phyloP scores from a whole-genome alignment of 2,329 filamentous ascomycete species.

The Corynespora cassiicola region DNA sequence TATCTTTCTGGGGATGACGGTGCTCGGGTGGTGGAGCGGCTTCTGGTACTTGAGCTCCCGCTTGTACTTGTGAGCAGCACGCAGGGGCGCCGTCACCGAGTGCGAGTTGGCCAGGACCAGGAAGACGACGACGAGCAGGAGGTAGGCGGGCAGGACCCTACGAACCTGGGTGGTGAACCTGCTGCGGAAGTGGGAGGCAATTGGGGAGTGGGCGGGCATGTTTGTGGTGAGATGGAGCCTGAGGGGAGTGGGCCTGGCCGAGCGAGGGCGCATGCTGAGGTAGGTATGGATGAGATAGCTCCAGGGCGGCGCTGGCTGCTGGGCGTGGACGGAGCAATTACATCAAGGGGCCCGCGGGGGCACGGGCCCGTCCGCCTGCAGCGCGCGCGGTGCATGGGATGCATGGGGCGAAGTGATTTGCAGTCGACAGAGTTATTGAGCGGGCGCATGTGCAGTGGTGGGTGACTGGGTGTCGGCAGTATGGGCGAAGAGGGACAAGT shows the following conservation, averaged over 20 bases:
- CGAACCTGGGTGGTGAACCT: slow-evolving; percentile 41
- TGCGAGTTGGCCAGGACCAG: slow-evolving; percentile 41
- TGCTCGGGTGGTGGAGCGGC: slow-evolving; percentile 29
- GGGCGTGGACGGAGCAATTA: too few relatives aligned
- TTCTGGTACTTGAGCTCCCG: slow-evolving; percentile 43
- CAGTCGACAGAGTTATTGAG: too few relatives aligned
- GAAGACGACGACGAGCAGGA: slow-evolving; percentile 35
- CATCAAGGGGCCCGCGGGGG: slow-evolving; percentile 22
- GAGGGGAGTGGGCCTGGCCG: slow-evolving; percentile 37
- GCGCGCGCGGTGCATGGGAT: too few relatives aligned
- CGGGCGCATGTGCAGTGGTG: slow-evolving; percentile 17
- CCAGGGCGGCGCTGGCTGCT: too few relatives aligned
- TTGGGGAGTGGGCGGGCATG: slow-evolving; percentile 42
- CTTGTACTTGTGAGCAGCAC: slow-evolving; percentile 40
- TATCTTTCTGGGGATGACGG: slow-evolving; percentile 68
- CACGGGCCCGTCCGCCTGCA: too few relatives aligned
- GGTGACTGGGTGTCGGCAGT: too few relatives aligned
- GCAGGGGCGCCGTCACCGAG: slow-evolving; percentile 41
- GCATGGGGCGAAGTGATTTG: too few relatives aligned
- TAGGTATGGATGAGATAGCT: too few relatives aligned
- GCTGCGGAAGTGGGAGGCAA: slow-evolving; percentile 39
- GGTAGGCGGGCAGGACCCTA: slow-evolving; percentile 41
- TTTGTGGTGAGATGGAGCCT: slow-evolving; percentile 39
- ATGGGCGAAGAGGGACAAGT: slow-evolving; percentile 17
- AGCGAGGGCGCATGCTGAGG: slow-evolving; percentile 41